Evolutionary conservation across 2,329 filamentous ascomycete genomes (phyloP).

Genomic region (Xylariaceae sp.): DNA sequence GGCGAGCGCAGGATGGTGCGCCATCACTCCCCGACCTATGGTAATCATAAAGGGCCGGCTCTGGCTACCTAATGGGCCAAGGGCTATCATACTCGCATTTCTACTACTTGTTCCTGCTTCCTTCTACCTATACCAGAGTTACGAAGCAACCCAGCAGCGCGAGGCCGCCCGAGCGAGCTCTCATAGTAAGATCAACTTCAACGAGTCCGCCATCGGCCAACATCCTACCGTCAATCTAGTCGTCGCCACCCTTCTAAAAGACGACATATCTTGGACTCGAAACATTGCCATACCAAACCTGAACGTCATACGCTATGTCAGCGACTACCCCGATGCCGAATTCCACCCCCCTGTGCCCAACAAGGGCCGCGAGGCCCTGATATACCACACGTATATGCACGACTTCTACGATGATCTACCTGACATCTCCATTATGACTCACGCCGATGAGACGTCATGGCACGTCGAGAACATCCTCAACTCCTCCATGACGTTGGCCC

Average conservation of each 20-base stretch:
- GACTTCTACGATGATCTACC: slow-evolving; percentile 57
- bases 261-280: slow-evolving; percentile 28
- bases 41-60: slow-evolving; percentile 6
- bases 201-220: slow-evolving; percentile 7
- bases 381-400: slow-evolving; percentile 58
- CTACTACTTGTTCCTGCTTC: slow-evolving; percentile 6
- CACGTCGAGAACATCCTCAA: slow-evolving; percentile 32
- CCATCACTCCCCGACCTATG: slow-evolving; percentile 5
- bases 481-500: slow-evolving; percentile 25
- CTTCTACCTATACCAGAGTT: slow-evolving; percentile 9
- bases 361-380: slow-evolving; percentile 60
- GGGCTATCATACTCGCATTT: slow-evolving; percentile 6
- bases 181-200: slow-evolving; percentile 7
- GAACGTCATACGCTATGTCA: slow-evolving; percentile 40
- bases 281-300: slow-evolving; percentile 28
- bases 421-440: slow-evolving; percentile 57
- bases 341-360: slow-evolving; percentile 46
- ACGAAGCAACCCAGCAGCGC: slow-evolving; percentile 4
- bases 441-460: slow-evolving; percentile 47
- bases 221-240: slow-evolving; percentile 27
- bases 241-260: slow-evolving; percentile 20
- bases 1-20: slow-evolving; percentile 11
- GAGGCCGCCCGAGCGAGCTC: slow-evolving; percentile 5
- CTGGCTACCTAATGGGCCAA: slow-evolving; percentile 13
- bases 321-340: slow-evolving; percentile 41